Percentiles rank a stretch among this genome's conserved stretches.
phyloP scores from a whole-genome alignment of 371 early-diverging fungal species.

The Rhizomucor pusillus region DNA sequence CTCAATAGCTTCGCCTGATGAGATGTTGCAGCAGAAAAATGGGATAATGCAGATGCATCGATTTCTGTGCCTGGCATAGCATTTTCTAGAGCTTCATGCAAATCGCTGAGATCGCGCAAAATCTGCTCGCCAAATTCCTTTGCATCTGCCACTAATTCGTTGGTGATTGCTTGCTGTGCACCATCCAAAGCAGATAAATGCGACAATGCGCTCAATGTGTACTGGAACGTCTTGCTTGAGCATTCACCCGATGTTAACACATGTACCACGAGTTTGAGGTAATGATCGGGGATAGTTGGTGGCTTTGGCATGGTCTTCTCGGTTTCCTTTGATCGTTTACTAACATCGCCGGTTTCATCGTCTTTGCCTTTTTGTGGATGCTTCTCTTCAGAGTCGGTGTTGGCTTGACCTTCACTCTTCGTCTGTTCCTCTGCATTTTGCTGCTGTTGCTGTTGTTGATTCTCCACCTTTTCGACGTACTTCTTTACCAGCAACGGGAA shows the following conservation, averaged over 20 bases:
- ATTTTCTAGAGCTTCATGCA: conserved; percentile 58
- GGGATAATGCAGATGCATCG: conserved; percentile 55
- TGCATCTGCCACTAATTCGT: conserved; percentile 72
- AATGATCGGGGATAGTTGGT: conserved; percentile 71
- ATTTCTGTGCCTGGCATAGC: conserved; percentile 64
- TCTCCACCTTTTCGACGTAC: conserved; percentile 41
- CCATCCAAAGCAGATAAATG: conserved; percentile 75
- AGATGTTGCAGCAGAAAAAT: conserved; percentile 84
- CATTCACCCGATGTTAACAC: conserved; percentile 90
- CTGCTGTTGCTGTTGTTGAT: conserved; percentile 32
- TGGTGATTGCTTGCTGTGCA: conserved; percentile 72
- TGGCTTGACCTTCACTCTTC: conserved; percentile 1
- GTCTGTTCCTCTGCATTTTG: conserved; percentile 12
- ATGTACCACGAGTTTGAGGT: conserved; percentile 80
- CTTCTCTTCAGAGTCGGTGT: conserved; percentile 2
- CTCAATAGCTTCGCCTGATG: conserved; percentile 91
- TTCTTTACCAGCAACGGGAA: conserved; percentile 59
- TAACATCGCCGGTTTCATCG: conserved; percentile 2
- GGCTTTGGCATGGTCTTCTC: conserved; percentile 52
- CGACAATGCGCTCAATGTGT: conserved; percentile 86
- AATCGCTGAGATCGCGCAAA: conserved; percentile 61
- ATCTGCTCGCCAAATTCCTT: conserved; percentile 71
- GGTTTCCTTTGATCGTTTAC: not conserved
- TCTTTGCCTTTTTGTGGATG: conserved; percentile 5
- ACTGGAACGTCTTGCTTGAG: conserved; percentile 92